A percentile compares a stretch with the other conserved stretches of the same genome.
Evolutionary conservation across 2,329 filamentous ascomycete species (phyloP).

Genomic region (Fusarium denticulatum): DNA sequence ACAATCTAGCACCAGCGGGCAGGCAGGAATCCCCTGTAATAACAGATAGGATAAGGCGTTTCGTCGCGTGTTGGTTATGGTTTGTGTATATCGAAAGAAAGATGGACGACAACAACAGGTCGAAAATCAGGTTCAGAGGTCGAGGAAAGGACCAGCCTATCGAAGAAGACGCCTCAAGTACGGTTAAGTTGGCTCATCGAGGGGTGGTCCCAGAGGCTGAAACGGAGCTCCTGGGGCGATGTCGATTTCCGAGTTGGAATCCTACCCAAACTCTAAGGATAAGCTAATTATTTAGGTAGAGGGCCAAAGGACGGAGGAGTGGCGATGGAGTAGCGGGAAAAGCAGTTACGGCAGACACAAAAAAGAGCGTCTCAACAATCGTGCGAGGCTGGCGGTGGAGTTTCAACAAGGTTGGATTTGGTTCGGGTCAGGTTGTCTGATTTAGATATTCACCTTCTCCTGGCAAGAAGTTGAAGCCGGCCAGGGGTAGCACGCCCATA

Average conservation of each 20-base stretch:
- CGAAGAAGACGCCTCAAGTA: slow-evolving; percentile 24
- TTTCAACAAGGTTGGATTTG: slow-evolving; percentile 17
- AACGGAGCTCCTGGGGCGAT: slow-evolving; percentile 31
- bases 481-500: slow-evolving; percentile 35
- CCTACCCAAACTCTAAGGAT: slow-evolving; percentile 29
- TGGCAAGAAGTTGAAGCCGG: slow-evolving; percentile 31
- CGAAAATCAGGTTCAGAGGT: slow-evolving; percentile 12
- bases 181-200: slow-evolving; percentile 34
- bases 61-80: slow-evolving; percentile 28
- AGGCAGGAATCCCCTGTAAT: slow-evolving; percentile 33
- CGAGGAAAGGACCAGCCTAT: slow-evolving; percentile 22
- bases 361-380: slow-evolving; percentile 27
- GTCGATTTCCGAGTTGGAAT: slow-evolving; percentile 32
- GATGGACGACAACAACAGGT: slow-evolving; percentile 2
- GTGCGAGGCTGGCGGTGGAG: slow-evolving; percentile 39
- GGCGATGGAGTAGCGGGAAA: slow-evolving; percentile 3
- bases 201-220: slow-evolving; percentile 38
- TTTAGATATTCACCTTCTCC: slow-evolving; percentile 25
- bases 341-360: slow-evolving; percentile 6
- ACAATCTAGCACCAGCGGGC: slow-evolving; percentile 38
- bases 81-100: slow-evolving; percentile 11
- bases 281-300: slow-evolving; percentile 18
- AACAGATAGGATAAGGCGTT: slow-evolving; percentile 19
- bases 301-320: background rate
- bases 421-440: slow-evolving; percentile 26